Evolutionary conservation across 2,329 filamentous ascomycete genomes (phyloP), one percentile per base, ranked within the genome.

Genomic region (Colletotrichum sp.): DNA sequence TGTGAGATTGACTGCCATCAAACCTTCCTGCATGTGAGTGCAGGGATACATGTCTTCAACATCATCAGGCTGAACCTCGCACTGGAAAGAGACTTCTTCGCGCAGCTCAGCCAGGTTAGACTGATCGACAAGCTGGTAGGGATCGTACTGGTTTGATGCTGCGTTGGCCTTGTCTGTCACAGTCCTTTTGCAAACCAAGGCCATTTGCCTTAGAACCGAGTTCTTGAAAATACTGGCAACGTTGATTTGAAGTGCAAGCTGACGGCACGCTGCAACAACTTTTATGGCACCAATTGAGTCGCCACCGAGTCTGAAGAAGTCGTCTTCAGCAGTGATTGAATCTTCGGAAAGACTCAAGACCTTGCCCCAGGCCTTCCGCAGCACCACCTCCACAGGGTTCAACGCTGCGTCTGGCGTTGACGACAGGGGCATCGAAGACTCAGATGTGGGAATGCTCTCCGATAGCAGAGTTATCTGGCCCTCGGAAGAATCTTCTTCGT

Each of bases 271-370:
- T 12, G 73, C 69, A 8, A 80, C 80, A 0, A 80, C 72, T 48
- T 75, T 79, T 73, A 82, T 82, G 15, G 80, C 80, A 1, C 67
- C 72, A n/a, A 82, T 74, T 1, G 81, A 82, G 61, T 82, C 78
- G 5, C 80, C 78, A 1, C 78, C 80, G 1, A 80, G 72, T 3
- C 70, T 67, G 13, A 82, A 78, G 64, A 82, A 82, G 59, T 77
- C 78, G 65, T 80, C 78, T n/a, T 77, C 75, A 7, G 82, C 71
- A 6, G 84, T 82, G 19, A 88, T 85, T 0, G 52, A 57, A 1
- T 75, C 28, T 16, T 61, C 69, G 3, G 48, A 12, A 8, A 77
- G 6, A 19, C 64, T 60, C n/a, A 80, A 60, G 16, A 79, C 66
- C 19, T 25, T 28, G 4, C 68, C 63, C 78, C 78, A 79, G 7